These are phyloP conservation scores for Suhomyces vadensis DNA, from an alignment of 805 yeast genomes.

Conservation along the genomic window DNA sequence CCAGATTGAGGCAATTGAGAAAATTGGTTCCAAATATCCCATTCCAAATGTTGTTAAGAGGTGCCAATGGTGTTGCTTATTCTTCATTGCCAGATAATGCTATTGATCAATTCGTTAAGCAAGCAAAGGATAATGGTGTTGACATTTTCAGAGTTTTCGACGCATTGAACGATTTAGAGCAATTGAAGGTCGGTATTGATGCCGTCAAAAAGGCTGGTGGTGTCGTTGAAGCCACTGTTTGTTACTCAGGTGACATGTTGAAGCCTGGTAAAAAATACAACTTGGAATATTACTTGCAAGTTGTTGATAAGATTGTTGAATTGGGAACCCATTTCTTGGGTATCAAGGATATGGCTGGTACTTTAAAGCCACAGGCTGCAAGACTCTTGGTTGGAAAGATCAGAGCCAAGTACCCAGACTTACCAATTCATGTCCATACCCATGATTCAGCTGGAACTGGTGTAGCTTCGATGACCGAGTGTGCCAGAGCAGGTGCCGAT, in stretches of 20 bases:
- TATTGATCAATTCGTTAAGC: constrained; percentile 92
- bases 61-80: constrained; percentile 99
- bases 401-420: constrained; percentile 83
- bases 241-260: constrained; percentile 99
- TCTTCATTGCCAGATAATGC: constrained; percentile 98
- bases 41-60: constrained; percentile 98
- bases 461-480: constrained; percentile 93
- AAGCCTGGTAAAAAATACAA: constrained; percentile 95
- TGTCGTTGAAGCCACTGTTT: constrained; percentile 96
- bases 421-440: constrained; percentile 98
- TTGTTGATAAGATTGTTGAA: constrained; percentile 79
- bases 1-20: constrained; percentile 83
- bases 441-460: constrained; percentile 99
- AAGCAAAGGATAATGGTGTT: constrained; percentile 95
- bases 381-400: constrained; percentile 73
- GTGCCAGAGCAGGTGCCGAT: constrained; percentile 96
- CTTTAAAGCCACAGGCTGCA: constrained; percentile 95
- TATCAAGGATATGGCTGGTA: constrained; percentile 99
- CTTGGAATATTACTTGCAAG: constrained; percentile 79
- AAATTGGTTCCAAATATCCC: constrained; percentile 95
- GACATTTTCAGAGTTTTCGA: constrained; percentile 98
- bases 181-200: constrained; percentile 94
- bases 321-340: constrained; percentile 98
- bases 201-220: constrained; percentile 99
- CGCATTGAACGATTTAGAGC: constrained; percentile 95